phyloP scores from a whole-genome alignment of 2,329 filamentous ascomycete species.

The Claviceps capensis region DNA sequence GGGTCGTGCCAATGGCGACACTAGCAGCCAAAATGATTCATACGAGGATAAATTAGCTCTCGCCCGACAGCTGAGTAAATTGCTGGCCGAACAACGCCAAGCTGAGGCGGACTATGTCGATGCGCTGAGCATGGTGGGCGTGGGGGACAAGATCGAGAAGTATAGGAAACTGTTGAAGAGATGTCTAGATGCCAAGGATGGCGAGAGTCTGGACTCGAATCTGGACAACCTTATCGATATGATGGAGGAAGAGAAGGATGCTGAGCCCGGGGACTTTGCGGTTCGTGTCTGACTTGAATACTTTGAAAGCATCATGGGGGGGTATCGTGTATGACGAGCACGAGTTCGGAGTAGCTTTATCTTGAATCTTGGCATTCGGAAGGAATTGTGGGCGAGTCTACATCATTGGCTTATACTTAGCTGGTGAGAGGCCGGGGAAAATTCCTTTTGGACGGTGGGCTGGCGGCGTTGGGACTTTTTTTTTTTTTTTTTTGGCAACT shows the following conservation, averaged over 20 bases:
- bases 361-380: neutral
- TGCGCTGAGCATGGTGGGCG: conserved; percentile 53
- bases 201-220: conserved; percentile 53
- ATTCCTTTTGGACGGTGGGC: neutral
- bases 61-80: conserved; percentile 40
- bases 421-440: neutral
- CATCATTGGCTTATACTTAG: conserved; percentile 1
- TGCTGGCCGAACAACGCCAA: conserved; percentile 45
- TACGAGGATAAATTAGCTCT: conserved; percentile 43
- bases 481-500: neutral
- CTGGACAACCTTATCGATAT: conserved; percentile 46
- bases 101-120: conserved; percentile 56
- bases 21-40: conserved; percentile 25
- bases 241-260: conserved; percentile 48
- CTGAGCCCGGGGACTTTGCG: too few relatives aligned
- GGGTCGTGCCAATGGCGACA: conserved; percentile 35
- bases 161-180: conserved; percentile 57
- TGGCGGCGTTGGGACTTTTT: neutral
- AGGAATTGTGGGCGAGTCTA: neutral
- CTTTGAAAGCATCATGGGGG: conserved; percentile 4
- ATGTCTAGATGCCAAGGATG: conserved; percentile 53
- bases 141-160: conserved; percentile 58
- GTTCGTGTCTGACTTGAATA: conserved; percentile 21
- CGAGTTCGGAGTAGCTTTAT: neutral
- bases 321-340: neutral